Base-by-base conservation (phyloP, 805 yeast species). In the Saturnispora besseyi region DNA sequence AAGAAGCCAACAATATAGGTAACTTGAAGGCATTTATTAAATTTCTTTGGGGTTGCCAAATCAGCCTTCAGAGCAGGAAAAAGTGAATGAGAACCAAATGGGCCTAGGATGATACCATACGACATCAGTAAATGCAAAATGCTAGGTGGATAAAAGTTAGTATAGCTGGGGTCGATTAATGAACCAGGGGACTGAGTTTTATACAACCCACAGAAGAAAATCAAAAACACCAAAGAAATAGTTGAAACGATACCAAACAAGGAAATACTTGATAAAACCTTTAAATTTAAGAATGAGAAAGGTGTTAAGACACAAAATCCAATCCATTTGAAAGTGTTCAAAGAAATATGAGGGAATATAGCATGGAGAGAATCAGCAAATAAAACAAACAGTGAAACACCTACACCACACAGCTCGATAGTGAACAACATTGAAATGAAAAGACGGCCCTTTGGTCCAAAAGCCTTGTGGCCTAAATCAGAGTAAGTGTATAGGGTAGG, bases 351-450 rank as follows among this genome's bases (percentile, higher is more conserved):
- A 1, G 86, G 86, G 55, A 78, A 72, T 37, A 86, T 66, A 0
- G 90, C 87, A 66, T 78, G 77, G 48, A 89, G 72, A 1, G 96
- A 86, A 65, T 89, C 96, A 21, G 95, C 88, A 64, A 89, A 87
- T 24, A 89, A 70, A 22, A 89, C 87, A 45, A 86, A 77, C 53
- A 89, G 70, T 0, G 96, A 78, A 10, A 89, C 90, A 15, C 95
- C 90, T 41, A 84, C 82, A 3, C 91, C 96, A 50, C 85, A 57
- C 41, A 89, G 71, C 59, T 89, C 96, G 40, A 86, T 57, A 0
- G 91, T 82, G 61, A 89, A 88, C 12, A 88, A 60, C 12, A 81
- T 56, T 2, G 95, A 85, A 31, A 89, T 84, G 33, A 84, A 63
- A 3, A 86, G 71, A 58, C 95, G 76, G 2, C 93, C 95, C 31